Base-by-base conservation (phyloP, 106 monocot species). In the Ottelia alismoides region DNA sequence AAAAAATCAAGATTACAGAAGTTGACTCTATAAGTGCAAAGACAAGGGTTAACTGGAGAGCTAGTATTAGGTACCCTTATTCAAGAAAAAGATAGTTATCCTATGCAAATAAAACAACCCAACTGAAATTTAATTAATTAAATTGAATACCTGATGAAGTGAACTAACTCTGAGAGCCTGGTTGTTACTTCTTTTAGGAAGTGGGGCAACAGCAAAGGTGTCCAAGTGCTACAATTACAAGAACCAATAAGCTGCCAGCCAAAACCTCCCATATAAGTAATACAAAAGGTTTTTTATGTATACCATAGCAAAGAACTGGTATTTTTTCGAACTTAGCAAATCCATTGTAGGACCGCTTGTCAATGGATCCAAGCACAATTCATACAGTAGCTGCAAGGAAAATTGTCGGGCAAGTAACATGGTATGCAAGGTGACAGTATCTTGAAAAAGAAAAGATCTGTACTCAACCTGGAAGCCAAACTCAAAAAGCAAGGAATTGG, bases 221-320 rank as follows among this genome's bases (percentile, higher is more conserved):
- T 85, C 85, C 51, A 96, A 46, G 60, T 96, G 94, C 94, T 96
- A 27, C 2, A 43, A 43, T 16, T 7, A 43, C 16, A 43, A 43
- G 16, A 6, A 43, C 10, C 40, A 43, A 43, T 43, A 43, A n/a
- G 40, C 16, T 43, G 16, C 16, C 10, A 43, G 10, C 40, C 40
- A n/a, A 43, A 43, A 43, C 40, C 6, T 43, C 6, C 10, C 40
- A 43, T 43, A 69, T 11, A 9, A 18, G 45, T 58, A 50, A 20
- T 24, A 45, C 14, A 48, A 17, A 26, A 60, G 46, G 22, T 27
- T 27, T 54, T 16, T 24, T 56, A 28, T 45, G 27, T 25, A 28
- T 31, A 88, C 88, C 94, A 88, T 81, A 11, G 65, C 68, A 54
- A 96, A 96, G 61, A 81, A 84, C 26, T 88, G 94, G 51, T 88